Evolutionary conservation across 2,329 filamentous ascomycete species (phyloP).

Genomic region (Trichothecium roseum): DNA sequence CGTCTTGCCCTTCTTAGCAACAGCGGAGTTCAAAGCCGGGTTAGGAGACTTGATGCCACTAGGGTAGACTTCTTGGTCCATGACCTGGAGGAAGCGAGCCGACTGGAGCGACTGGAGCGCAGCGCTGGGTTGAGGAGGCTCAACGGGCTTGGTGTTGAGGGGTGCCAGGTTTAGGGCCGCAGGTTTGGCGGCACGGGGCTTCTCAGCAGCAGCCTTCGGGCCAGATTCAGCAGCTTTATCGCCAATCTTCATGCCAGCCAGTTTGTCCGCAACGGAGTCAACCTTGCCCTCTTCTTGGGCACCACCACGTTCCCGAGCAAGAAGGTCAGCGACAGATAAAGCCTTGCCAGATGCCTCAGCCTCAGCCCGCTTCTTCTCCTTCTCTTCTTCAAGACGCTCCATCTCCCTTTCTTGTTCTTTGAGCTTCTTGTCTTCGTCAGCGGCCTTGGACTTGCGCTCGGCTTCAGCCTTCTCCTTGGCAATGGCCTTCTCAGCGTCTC

Average conservation of each 20-base stretch:
- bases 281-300: conserved; percentile 23
- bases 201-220: conserved; percentile 46
- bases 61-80: conserved; percentile 73
- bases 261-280: conserved; percentile 34
- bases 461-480: conserved; percentile 41
- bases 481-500: conserved; percentile 31
- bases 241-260: conserved; percentile 39
- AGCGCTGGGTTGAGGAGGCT: conserved; percentile 86
- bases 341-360: conserved; percentile 38
- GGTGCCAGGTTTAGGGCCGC: conserved; percentile 76
- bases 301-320: conserved; percentile 25
- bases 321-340: conserved; percentile 39
- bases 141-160: conserved; percentile 73
- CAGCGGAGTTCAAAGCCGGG: conserved; percentile 74
- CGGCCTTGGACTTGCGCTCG: conserved; percentile 32
- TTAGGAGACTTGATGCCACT: conserved; percentile 79
- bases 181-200: conserved; percentile 58
- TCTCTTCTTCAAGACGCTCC: conserved; percentile 63
- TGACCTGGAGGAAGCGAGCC: conserved; percentile 74
- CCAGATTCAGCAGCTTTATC: conserved; percentile 32
- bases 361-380: conserved; percentile 44
- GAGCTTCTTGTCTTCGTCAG: conserved; percentile 54
- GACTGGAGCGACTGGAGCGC: conserved; percentile 90
- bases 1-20: conserved; percentile 66
- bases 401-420: conserved; percentile 64